These are phyloP conservation scores for Cladorrhinum samala DNA, from an alignment of 495 filamentous ascomycete species.

Conservation along the genomic window DNA sequence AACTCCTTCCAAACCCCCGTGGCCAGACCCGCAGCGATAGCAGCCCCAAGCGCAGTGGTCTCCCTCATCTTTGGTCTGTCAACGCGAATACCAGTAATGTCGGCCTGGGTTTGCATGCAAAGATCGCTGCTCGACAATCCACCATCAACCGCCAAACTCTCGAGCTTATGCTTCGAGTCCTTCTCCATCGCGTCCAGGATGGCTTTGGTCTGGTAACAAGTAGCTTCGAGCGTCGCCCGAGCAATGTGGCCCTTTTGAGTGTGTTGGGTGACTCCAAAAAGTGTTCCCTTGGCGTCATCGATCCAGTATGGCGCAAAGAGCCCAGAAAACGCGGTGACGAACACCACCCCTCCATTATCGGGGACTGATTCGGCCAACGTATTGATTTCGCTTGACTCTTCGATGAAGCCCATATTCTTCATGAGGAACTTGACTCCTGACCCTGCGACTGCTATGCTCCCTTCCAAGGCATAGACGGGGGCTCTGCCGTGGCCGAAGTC, in stretches of 20 bases:
- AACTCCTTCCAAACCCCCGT: slow-evolving; percentile 76
- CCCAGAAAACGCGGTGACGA: slow-evolving; percentile 94
- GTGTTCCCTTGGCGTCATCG: slow-evolving; percentile 87
- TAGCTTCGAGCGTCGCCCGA: slow-evolving; percentile 88
- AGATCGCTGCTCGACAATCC: slow-evolving; percentile 92
- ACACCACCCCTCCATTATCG: slow-evolving; percentile 89
- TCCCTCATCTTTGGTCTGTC: slow-evolving; percentile 89
- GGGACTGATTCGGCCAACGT: slow-evolving; percentile 73
- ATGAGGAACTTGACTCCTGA: slow-evolving; percentile 85
- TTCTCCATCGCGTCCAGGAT: slow-evolving; percentile 94
- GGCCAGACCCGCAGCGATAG: slow-evolving; percentile 88
- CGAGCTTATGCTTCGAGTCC: slow-evolving; percentile 73
- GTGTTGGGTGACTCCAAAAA: slow-evolving; percentile 89
- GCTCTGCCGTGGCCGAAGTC: slow-evolving; percentile 68
- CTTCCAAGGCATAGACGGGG: slow-evolving; percentile 87
- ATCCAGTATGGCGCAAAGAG: slow-evolving; percentile 99
- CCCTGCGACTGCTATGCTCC: slow-evolving; percentile 86
- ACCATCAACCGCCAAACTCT: slow-evolving; percentile 80
- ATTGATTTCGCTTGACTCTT: slow-evolving; percentile 70
- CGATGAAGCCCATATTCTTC: slow-evolving; percentile 83
- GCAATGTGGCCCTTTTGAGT: slow-evolving; percentile 88
- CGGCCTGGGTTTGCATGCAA: slow-evolving; percentile 95
- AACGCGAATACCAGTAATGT: slow-evolving; percentile 82
- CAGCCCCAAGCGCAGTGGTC: slow-evolving; percentile 88
- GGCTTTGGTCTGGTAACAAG: slow-evolving; percentile 91